Conservation (phyloP, 2,329 filamentous ascomycete genomes). For the Neofusicoccum umdonicola region DNA sequence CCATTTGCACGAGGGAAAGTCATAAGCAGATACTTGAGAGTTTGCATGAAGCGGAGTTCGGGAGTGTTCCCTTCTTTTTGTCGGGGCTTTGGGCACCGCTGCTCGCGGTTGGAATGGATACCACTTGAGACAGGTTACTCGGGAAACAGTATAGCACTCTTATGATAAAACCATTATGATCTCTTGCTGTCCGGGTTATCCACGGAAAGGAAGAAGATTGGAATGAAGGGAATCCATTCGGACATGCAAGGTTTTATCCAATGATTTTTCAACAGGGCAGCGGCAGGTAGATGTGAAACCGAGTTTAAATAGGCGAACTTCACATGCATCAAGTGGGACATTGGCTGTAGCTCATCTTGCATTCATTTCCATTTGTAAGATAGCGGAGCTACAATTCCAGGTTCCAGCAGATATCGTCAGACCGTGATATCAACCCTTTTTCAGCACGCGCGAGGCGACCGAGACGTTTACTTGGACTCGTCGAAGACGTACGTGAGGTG, state of each 20-base stretch:
- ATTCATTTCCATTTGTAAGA: neutral
- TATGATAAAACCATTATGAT: neutral
- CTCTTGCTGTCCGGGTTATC: neutral
- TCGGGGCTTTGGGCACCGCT: neutral
- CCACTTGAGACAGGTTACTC: neutral
- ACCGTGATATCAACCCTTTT: conserved; percentile 7
- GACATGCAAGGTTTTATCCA: neutral
- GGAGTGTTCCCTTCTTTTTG: neutral
- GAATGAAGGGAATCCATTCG: neutral
- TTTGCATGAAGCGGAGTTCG: neutral
- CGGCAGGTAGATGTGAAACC: too few species aligned
- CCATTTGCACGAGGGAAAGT: conserved; percentile 32
- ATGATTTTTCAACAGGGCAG: neutral
- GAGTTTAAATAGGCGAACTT: neutral
- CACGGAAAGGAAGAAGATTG: too few species aligned
- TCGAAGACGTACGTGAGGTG: conserved; percentile 71
- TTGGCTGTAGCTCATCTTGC: neutral
- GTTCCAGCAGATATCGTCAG: conserved; percentile 10
- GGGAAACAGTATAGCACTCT: neutral
- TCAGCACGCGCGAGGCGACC: neutral
- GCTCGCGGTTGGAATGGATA: neutral
- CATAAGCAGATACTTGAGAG: neutral
- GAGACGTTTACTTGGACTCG: conserved; percentile 54
- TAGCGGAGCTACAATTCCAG: conserved; percentile 5
- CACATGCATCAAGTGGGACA: neutral